phyloP scores from a whole-genome alignment of 192 early-diverging fungal species.

The Mortierella alpina region DNA sequence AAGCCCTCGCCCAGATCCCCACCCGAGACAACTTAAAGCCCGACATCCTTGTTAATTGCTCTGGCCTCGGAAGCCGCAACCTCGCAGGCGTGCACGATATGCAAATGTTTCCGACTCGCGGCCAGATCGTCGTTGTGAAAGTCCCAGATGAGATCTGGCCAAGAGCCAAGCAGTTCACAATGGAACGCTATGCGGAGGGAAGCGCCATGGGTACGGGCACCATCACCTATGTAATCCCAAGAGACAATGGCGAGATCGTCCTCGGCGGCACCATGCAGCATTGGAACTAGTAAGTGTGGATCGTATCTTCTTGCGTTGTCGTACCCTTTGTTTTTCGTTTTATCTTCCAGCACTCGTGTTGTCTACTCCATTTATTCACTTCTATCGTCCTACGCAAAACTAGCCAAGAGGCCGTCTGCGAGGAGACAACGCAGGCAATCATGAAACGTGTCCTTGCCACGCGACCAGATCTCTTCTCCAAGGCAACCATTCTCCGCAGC shows the following conservation, averaged over 20 bases:
- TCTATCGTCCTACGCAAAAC: neutral
- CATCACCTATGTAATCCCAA: conserved; percentile 79
- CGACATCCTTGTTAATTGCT: conserved; percentile 82
- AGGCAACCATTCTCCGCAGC: conserved; percentile 54
- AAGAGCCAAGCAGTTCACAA: conserved; percentile 61
- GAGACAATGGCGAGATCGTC: conserved; percentile 78
- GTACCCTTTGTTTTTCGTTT: neutral
- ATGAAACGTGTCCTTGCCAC: conserved; percentile 46
- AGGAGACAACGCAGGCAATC: conserved; percentile 59
- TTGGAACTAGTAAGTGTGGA: conserved; percentile 40
- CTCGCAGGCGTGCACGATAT: conserved; percentile 80
- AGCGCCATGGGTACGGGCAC: conserved; percentile 43
- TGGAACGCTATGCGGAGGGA: conserved; percentile 57
- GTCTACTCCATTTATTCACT: neutral
- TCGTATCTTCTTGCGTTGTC: conserved; percentile 21
- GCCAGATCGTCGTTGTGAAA: conserved; percentile 81
- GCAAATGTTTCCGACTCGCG: conserved; percentile 79
- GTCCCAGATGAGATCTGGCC: conserved; percentile 75
- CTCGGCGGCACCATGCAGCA: conserved; percentile 73
- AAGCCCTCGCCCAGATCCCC: conserved; percentile 58
- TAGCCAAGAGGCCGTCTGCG: conserved; percentile 43
- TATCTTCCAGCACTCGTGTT: neutral
- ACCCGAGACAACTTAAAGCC: conserved; percentile 21
- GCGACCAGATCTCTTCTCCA: conserved; percentile 58
- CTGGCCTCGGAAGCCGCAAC: conserved; percentile 73